Conservation (phyloP, 441 rosid species). For the Populus hybrid region DNA sequence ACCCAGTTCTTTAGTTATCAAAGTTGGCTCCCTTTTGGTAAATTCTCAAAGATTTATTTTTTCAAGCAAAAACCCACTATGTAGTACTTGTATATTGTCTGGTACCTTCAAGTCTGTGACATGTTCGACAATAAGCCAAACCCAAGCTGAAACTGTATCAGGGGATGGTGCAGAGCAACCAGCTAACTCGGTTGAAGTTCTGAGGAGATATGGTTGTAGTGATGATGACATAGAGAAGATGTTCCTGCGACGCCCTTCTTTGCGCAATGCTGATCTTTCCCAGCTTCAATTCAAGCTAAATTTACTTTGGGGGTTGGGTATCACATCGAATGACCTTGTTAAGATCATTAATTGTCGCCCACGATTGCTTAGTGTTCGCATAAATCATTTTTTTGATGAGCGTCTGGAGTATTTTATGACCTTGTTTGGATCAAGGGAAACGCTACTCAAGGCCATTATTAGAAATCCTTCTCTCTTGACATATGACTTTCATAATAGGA, state of each 20-base stretch:
- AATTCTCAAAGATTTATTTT: background rate
- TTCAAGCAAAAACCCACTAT: background rate
- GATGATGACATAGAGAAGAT: slow-evolving; percentile 51
- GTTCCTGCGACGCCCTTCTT: slow-evolving; percentile 47
- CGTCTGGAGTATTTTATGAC: slow-evolving; percentile 48
- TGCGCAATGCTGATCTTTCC: slow-evolving; percentile 44
- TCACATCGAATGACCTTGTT: slow-evolving; percentile 65
- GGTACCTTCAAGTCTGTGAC: slow-evolving; percentile 16
- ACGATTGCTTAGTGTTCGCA: slow-evolving; percentile 55
- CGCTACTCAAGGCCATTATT: slow-evolving; percentile 57
- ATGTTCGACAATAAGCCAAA: slow-evolving; percentile 59
- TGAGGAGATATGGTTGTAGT: slow-evolving; percentile 66
- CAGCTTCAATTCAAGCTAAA: slow-evolving; percentile 51
- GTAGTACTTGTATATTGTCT: background rate
- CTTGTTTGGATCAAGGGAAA: slow-evolving; percentile 58
- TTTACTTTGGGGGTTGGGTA: slow-evolving; percentile 53
- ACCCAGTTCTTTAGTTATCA: slow-evolving; percentile 15
- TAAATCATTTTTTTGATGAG: slow-evolving; percentile 57
- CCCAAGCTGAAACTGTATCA: slow-evolving; percentile 17
- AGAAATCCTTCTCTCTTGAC: slow-evolving; percentile 75
- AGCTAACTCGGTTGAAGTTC: slow-evolving; percentile 33
- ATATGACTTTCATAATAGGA: slow-evolving; percentile 49
- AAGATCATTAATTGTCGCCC: slow-evolving; percentile 78
- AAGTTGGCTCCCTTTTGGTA: slow-evolving; percentile 17
- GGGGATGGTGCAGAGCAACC: slow-evolving; percentile 19